Percentiles rank a stretch among this genome's conserved stretches.
These are phyloP conservation scores for Bombardia bombarda DNA, from an alignment of 495 filamentous ascomycete species.

Conservation along the genomic window DNA sequence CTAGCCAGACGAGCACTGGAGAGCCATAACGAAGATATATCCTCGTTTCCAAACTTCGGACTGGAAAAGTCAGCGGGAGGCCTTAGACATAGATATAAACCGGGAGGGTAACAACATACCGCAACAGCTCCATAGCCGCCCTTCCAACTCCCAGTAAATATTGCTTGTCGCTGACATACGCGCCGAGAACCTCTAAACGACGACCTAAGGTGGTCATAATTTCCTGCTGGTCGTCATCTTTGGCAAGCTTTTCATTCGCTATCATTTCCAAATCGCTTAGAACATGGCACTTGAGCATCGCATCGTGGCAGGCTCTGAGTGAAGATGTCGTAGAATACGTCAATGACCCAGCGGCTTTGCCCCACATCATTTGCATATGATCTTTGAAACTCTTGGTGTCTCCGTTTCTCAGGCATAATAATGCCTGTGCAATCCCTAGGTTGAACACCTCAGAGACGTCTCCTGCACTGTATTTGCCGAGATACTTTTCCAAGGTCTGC, in stretches of 20 bases:
- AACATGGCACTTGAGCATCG: slow-evolving; percentile 75
- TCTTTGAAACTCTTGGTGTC: slow-evolving; percentile 46
- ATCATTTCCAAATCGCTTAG: slow-evolving; percentile 83
- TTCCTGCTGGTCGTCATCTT: slow-evolving; percentile 28
- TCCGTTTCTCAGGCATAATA: slow-evolving; percentile 55
- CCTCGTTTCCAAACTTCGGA: slow-evolving; percentile 46
- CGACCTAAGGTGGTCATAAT: slow-evolving; percentile 57
- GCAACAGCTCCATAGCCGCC: slow-evolving; percentile 71
- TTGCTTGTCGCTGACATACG: slow-evolving; percentile 85
- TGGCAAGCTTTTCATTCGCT: slow-evolving; percentile 37
- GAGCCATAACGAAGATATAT: slow-evolving; percentile 81
- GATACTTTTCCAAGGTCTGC: slow-evolving; percentile 63
- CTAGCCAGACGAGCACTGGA: slow-evolving; percentile 77
- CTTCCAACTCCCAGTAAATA: slow-evolving; percentile 83
- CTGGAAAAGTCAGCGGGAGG: too few relatives aligned
- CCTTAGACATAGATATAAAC: too few relatives aligned
- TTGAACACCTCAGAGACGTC: slow-evolving; percentile 67
- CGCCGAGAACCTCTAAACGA: slow-evolving; percentile 75
- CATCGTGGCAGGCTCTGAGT: slow-evolving; percentile 71
- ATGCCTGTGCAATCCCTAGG: slow-evolving; percentile 63
- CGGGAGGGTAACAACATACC: too few relatives aligned
- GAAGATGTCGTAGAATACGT: slow-evolving; percentile 68
- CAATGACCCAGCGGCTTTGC: slow-evolving; percentile 63
- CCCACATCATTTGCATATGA: slow-evolving; percentile 56
- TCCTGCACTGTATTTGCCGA: slow-evolving; percentile 41